Percentiles rank a stretch among this genome's conserved stretches.
Conservation (phyloP, 257 asterid species). For the Striga asiatica region DNA sequence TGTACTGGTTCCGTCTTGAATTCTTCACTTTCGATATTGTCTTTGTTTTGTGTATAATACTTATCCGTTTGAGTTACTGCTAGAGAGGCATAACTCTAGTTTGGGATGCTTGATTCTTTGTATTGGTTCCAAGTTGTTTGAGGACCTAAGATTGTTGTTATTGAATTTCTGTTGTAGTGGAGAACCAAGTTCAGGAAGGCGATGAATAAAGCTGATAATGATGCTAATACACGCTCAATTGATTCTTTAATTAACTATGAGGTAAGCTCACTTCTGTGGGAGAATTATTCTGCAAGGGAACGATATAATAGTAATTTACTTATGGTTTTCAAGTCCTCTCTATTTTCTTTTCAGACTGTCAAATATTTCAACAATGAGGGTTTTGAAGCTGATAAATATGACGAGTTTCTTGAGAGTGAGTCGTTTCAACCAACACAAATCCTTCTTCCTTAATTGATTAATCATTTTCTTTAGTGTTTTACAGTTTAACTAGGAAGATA, state of each 20-base stretch:
- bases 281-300: conserved; percentile 8
- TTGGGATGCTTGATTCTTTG: background rate
- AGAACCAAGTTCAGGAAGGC: conserved; percentile 92
- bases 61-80: background rate
- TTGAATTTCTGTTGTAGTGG: conserved; percentile 51
- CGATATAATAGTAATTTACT: background rate
- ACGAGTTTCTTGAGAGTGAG: conserved; percentile 81
- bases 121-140: conserved; percentile 7
- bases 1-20: background rate
- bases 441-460: conserved; percentile 2
- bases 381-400: conserved; percentile 82
- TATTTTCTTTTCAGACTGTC: conserved; percentile 65
- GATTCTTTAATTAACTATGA: conserved; percentile 95
- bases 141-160: conserved; percentile 4
- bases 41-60: background rate
- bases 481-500: background rate
- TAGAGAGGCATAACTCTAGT: conserved; percentile 2
- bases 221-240: conserved; percentile 78
- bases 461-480: background rate
- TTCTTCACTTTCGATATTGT: too few relatives aligned
- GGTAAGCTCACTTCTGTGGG: conserved; percentile 35
- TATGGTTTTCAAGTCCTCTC: conserved; percentile 1
- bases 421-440: conserved; percentile 12
- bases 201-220: conserved; percentile 98
- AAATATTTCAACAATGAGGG: conserved; percentile 91